Base-by-base conservation (phyloP, 768 basidiomycete species). In the Coprinellus micaceus region DNA sequence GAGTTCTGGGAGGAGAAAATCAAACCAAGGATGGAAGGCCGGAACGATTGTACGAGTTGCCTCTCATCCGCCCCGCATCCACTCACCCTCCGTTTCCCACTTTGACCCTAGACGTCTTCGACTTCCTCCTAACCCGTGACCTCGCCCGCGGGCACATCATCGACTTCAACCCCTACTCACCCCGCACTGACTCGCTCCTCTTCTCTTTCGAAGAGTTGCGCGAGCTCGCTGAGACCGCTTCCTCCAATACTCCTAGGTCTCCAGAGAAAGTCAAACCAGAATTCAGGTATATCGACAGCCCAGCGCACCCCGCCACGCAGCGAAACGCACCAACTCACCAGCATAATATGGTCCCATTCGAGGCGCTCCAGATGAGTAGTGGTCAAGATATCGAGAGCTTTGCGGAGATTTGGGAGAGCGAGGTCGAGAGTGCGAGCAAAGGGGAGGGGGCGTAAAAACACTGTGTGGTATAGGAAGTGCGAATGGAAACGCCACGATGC, bases 321-420 rank as follows among this genome's bases (percentile, higher is more conserved):
- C 75, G 79, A 33, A 90, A 85, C 59, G 82, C 85, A 1, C 95
- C 95, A 2, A 73, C 79, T 1, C 75, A 90, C 66, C 88, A 88
- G 61, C 90, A 91, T 68, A 96, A 94, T 64, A 95, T 94, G 87
- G 77, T 95, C 29, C 96, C 95, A 9, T 79, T 93, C 47, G 95
- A 98, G 64, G 91, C 89, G 3, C 71, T 96, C n/a, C 80, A 77
- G 49, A 68, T 97, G 64, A 87, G 92, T 62, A 80, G 79, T 49
- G 95, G 94, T 3, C 76, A 79, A 48, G 80, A 79, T 59, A 80
- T 93, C 22, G 75, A 80, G 24, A 87, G 88, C 51, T 97, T 97
- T 68, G 82, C 86, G 2, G 77, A 83, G 17, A 67, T 75, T 10
- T 88, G 84, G 85, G 74, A 79, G 64, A 77, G 84, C 21, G 77